Conservation (phyloP, 805 yeast species). For the Sugiyamaella chiloensis region DNA sequence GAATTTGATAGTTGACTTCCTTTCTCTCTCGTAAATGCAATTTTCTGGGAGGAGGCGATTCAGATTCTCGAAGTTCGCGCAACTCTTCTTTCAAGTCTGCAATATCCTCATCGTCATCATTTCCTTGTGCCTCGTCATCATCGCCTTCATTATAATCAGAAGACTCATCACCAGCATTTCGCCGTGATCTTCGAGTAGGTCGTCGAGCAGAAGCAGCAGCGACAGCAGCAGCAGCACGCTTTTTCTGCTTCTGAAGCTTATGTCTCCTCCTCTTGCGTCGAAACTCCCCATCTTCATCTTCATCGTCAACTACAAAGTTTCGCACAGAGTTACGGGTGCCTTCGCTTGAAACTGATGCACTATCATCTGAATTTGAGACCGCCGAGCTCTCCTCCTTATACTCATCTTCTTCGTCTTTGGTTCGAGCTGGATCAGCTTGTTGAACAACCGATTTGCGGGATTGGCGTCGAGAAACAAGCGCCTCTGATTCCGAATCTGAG, state of each 20-base stretch:
- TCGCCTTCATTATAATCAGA: slow-evolving; percentile 11
- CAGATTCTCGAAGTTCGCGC: slow-evolving; percentile 23
- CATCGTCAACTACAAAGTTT: slow-evolving; percentile 16
- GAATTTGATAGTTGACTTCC: slow-evolving; percentile 73
- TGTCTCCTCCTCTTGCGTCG: background rate
- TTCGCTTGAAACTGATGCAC: background rate
- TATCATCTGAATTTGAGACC: background rate
- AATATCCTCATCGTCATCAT: slow-evolving; percentile 11
- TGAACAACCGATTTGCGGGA: slow-evolving; percentile 4
- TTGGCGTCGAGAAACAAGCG: background rate
- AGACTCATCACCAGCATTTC: background rate
- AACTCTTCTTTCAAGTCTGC: slow-evolving; percentile 20
- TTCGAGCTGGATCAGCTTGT: background rate
- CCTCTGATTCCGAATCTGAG: background rate
- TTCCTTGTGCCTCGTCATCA: background rate
- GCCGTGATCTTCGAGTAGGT: background rate
- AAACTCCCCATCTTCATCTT: background rate
- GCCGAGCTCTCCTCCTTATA: slow-evolving; percentile 2
- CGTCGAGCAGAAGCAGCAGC: background rate
- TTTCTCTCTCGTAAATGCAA: slow-evolving; percentile 57
- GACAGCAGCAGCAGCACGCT: too few species aligned
- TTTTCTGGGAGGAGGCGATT: slow-evolving; percentile 41
- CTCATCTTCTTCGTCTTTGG: slow-evolving; percentile 13
- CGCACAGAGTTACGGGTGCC: background rate
- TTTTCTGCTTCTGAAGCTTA: slow-evolving; percentile 1